phyloP scores from a whole-genome alignment of 2,329 filamentous ascomycete species.

The Pyricularia sp. region DNA sequence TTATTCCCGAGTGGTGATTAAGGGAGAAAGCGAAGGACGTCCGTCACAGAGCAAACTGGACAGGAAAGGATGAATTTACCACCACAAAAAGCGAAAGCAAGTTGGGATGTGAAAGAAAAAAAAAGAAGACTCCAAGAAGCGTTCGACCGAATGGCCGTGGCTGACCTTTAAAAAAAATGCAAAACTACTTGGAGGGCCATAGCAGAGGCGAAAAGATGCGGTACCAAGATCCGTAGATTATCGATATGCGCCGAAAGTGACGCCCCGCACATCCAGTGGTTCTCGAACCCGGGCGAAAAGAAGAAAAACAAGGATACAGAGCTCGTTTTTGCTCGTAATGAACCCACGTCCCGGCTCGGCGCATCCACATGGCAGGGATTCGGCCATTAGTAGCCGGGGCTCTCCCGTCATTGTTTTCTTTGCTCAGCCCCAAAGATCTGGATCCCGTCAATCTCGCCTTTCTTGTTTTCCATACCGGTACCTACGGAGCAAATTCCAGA shows the following conservation, averaged over 20 bases:
- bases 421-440: background rate
- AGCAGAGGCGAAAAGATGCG: background rate
- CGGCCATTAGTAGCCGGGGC: background rate
- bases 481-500: background rate
- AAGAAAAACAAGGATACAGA: background rate
- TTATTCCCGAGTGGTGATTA: background rate
- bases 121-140: background rate
- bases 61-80: background rate
- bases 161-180: background rate
- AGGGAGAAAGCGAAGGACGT: background rate
- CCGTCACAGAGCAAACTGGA: background rate
- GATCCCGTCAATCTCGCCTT: background rate
- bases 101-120: background rate
- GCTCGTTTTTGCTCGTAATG: background rate
- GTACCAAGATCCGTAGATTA: background rate
- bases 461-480: background rate
- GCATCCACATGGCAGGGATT: background rate
- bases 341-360: background rate
- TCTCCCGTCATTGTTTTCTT: background rate
- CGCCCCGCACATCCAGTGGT: background rate
- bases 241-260: background rate
- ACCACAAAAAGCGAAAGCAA: background rate
- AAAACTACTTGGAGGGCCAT: too few relatives aligned
- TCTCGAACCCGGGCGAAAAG: background rate
- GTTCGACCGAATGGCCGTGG: background rate